Evolutionary conservation across 108 stramenopile genomes (phyloP), one percentile per base, ranked within the genome.

Genomic region (Conticribra guillardii): DNA sequence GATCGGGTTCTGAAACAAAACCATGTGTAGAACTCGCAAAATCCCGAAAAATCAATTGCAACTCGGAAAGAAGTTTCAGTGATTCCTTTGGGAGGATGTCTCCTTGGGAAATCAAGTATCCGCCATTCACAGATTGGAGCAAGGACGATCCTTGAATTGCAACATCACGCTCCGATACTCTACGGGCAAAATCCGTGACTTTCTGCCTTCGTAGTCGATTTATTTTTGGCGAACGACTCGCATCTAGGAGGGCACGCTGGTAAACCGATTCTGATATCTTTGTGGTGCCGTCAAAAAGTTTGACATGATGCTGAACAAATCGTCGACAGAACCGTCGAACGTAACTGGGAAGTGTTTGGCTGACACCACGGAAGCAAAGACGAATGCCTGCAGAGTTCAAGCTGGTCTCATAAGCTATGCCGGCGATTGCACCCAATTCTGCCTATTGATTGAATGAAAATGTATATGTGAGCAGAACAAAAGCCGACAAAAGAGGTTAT

Each of bases 341-440:
- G 37, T 89, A 93, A 22, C 82, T 85, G 14, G 85, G 79, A 29
- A 93, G 66, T 29, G 85, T 88, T 49, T 87, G 89, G 57, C 87
- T 85, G 8, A 89, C 64, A 27, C 91, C 91, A 37, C 89, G 61
- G 61, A 90, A 84, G 37, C 68, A 81, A 29, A 93, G 29, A 24
- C 91, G 74, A 64, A 93, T 65, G 9, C 91, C 91, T 44, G 74
- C 82, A 48, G 74, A 64, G 69, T 93, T 93, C 62, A 87, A 87
- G 26, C 84, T 84, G 2, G 88, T 81, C 26, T 93, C 91, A 59
- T 89, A 90, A 0, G 89, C 91, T 30, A 93, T 73, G 3, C 89
- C 89, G n/a, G 72, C 89, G 29, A 84, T 69, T 34, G 86, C 84
- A 7, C 91, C 91, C 0, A 93, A 81, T 49, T 88, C 91, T 17